These are phyloP conservation scores for Cystobasidium pallidum DNA, from an alignment of 1,284 basidiomycete genomes.

Conservation along the genomic window DNA sequence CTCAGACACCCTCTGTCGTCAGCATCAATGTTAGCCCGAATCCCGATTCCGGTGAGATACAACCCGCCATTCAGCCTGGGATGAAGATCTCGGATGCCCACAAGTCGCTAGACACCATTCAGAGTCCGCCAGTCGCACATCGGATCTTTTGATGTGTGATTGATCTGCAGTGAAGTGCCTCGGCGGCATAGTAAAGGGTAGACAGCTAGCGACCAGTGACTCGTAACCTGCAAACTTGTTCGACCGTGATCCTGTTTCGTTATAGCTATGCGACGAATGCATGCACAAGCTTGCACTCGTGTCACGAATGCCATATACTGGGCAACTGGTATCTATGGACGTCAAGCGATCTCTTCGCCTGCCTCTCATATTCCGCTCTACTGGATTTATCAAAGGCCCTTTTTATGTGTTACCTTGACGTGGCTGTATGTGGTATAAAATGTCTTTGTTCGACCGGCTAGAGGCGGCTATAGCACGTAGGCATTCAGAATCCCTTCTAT, in stretches of 20 bases:
- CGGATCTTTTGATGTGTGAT: not conserved
- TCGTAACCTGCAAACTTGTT: no score
- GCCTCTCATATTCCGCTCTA: not conserved
- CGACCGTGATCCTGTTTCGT: no score
- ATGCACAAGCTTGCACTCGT: no score
- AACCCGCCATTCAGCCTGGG: not conserved
- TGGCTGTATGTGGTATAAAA: not conserved
- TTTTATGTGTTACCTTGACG: not conserved
- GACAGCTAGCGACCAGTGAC: no score
- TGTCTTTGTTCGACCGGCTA: not conserved
- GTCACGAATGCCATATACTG: not conserved
- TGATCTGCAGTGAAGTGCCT: no score
- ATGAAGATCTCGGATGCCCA: not conserved
- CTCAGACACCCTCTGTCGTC: not conserved
- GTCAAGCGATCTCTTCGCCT: not conserved
- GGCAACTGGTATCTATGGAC: not conserved
- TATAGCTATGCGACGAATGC: no score
- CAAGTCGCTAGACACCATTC: not conserved
- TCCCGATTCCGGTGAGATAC: no score
- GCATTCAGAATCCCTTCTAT: not conserved
- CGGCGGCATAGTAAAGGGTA: no score
- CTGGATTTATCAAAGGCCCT: not conserved
- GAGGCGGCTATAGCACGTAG: not conserved
- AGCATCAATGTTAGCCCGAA: no score
- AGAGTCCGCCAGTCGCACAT: not conserved